Conservation (phyloP, 192 early-diverging fungal species). For the Powellomyces hirtus region DNA sequence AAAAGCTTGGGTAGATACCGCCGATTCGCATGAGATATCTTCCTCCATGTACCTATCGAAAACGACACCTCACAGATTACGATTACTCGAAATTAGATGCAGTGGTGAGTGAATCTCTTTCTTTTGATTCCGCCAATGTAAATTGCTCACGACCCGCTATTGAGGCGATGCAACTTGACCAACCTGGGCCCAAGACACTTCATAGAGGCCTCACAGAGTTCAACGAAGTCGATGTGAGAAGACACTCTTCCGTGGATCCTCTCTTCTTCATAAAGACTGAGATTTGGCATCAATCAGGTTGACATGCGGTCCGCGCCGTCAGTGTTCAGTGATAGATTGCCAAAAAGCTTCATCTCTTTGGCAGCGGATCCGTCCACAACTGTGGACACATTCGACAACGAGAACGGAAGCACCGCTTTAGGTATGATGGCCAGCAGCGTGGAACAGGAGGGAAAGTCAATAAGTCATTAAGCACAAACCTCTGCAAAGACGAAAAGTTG, state of each 20-base stretch:
- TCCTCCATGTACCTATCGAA: slow-evolving; percentile 21
- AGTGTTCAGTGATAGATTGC: slow-evolving; percentile 34
- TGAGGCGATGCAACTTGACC: neutral
- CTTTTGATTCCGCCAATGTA: too few relatives aligned
- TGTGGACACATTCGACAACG: slow-evolving; percentile 35
- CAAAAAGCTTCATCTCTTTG: slow-evolving; percentile 48
- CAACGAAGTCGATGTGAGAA: neutral
- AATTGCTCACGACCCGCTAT: too few relatives aligned
- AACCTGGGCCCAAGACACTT: neutral
- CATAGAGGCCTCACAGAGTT: neutral
- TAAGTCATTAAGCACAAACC: too few relatives aligned
- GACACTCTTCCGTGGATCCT: neutral
- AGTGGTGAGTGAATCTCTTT: slow-evolving; percentile 21
- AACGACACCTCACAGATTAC: slow-evolving; percentile 33
- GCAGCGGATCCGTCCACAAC: slow-evolving; percentile 42
- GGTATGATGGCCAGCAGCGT: slow-evolving; percentile 2
- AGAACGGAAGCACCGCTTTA: slow-evolving; percentile 31
- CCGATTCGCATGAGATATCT: slow-evolving; percentile 21
- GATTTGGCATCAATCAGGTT: neutral
- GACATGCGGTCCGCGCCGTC: slow-evolving; percentile 32
- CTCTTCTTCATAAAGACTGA: neutral
- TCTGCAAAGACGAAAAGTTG: slow-evolving; percentile 46
- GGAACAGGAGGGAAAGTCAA: too few relatives aligned
- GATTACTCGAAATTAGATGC: slow-evolving; percentile 31
- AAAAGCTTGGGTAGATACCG: neutral